These are phyloP conservation scores for Zygosaccharomyces rouxii DNA, from an alignment of 805 yeast genomes.

Conservation along the genomic window DNA sequence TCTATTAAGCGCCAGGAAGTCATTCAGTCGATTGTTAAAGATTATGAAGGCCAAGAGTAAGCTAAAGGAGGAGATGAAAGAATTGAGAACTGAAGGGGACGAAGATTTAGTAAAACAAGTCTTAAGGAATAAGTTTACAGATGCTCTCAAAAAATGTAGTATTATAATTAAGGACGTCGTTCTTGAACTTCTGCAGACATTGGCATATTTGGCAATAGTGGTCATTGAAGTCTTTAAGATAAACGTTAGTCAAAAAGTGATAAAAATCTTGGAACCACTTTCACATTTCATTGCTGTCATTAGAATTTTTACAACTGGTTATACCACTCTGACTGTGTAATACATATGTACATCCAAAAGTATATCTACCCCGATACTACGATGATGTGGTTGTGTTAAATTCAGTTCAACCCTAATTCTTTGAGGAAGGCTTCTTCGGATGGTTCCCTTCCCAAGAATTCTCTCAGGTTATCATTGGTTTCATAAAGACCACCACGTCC, in stretches of 20 bases:
- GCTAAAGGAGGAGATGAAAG: slow-evolving; percentile 16
- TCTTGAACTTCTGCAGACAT: slow-evolving; percentile 27
- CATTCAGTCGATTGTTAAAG: slow-evolving; percentile 12
- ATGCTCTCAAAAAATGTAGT: slow-evolving; percentile 13
- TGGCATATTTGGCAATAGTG: slow-evolving; percentile 23
- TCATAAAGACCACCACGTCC: slow-evolving; percentile 72
- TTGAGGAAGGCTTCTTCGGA: slow-evolving; percentile 64
- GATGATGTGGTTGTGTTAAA: background rate
- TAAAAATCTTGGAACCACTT: slow-evolving; percentile 20
- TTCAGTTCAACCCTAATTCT: slow-evolving; percentile 49
- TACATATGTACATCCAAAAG: slow-evolving; percentile 4
- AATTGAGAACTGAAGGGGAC: slow-evolving; percentile 1
- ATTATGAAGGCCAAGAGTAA: slow-evolving; percentile 13
- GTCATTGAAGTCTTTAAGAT: slow-evolving; percentile 22
- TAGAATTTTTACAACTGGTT: slow-evolving; percentile 18
- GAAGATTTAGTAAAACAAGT: slow-evolving; percentile 16
- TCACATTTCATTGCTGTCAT: slow-evolving; percentile 23
- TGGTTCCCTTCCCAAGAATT: slow-evolving; percentile 73
- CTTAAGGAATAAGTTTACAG: slow-evolving; percentile 18
- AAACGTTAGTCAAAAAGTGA: slow-evolving; percentile 12
- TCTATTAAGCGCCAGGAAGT: slow-evolving; percentile 23
- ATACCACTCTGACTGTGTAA: slow-evolving; percentile 4
- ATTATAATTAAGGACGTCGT: slow-evolving; percentile 14
- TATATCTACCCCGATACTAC: background rate
- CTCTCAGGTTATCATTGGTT: slow-evolving; percentile 57